phyloP scores from a whole-genome alignment of 2,329 filamentous ascomycete species.

The Orbilia ellipsospora region DNA sequence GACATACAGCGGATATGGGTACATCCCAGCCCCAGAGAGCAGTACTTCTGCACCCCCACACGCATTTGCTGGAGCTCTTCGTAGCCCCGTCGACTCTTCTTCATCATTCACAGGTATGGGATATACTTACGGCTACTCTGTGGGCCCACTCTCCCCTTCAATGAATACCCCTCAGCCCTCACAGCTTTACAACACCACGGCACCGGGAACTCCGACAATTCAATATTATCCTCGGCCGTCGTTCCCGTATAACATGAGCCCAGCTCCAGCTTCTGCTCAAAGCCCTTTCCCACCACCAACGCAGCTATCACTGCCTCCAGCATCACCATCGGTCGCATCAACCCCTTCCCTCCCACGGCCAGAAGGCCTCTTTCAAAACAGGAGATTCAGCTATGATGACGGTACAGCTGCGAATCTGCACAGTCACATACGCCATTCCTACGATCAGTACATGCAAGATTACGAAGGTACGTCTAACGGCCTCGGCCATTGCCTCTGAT shows the following conservation, averaged over 20 bases:
- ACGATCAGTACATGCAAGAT: conserved; percentile 49
- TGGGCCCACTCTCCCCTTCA: conserved; percentile 15
- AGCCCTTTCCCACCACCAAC: conserved; percentile 47
- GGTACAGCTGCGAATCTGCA: conserved; percentile 28
- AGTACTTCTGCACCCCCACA: conserved; percentile 24
- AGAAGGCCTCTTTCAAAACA: conserved; percentile 16
- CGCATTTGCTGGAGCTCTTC: conserved; percentile 41
- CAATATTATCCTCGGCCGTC: background rate
- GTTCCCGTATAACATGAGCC: conserved; percentile 23
- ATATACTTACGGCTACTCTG: conserved; percentile 25
- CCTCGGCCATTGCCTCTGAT: conserved; percentile 53
- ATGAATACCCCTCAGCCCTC: conserved; percentile 19
- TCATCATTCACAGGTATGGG: conserved; percentile 48
- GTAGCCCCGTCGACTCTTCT: conserved; percentile 16
- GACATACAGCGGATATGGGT: conserved; percentile 44
- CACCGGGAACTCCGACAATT: conserved; percentile 26
- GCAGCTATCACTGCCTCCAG: conserved; percentile 35
- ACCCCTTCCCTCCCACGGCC: conserved; percentile 24
- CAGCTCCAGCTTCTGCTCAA: conserved; percentile 28
- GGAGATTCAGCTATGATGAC: conserved; percentile 53
- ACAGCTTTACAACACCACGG: conserved; percentile 30
- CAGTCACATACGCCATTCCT: conserved; percentile 22
- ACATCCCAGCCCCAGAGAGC: conserved; percentile 36
- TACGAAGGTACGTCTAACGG: conserved; percentile 55
- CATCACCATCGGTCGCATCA: conserved; percentile 44